Percentiles rank a stretch among this genome's conserved stretches.
Evolutionary conservation across 495 filamentous ascomycete genomes (phyloP).

Genomic region (Sordaria brevicollis): DNA sequence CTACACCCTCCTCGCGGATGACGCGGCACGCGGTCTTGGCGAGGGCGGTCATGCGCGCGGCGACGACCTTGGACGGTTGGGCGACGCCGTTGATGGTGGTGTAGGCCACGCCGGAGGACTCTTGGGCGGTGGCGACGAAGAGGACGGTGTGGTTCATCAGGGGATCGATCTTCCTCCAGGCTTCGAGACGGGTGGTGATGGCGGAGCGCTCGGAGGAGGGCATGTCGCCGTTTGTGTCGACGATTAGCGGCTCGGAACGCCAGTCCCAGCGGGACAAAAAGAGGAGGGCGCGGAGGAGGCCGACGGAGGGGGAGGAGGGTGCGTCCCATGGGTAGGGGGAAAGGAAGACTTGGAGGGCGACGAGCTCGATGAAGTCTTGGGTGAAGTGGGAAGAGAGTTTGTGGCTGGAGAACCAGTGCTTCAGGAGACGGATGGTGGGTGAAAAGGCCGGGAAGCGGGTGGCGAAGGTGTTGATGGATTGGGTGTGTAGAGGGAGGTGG

Average conservation of each 20-base stretch:
- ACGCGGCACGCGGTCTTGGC: slow-evolving; percentile 60
- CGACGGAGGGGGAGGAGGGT: slow-evolving; percentile 69
- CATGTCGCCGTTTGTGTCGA: slow-evolving; percentile 56
- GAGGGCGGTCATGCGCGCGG: slow-evolving; percentile 69
- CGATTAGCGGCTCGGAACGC: slow-evolving; percentile 67
- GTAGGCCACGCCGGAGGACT: slow-evolving; percentile 68
- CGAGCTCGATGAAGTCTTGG: slow-evolving; percentile 74
- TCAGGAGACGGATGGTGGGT: slow-evolving; percentile 75
- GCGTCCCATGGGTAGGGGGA: slow-evolving; percentile 70
- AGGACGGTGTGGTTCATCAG: slow-evolving; percentile 72
- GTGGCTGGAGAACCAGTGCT: slow-evolving; percentile 82
- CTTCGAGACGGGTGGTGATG: slow-evolving; percentile 62
- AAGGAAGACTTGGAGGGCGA: slow-evolving; percentile 66
- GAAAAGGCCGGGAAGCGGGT: slow-evolving; percentile 76
- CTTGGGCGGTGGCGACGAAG: slow-evolving; percentile 73
- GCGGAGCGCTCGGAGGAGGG: slow-evolving; percentile 43
- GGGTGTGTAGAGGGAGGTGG: slow-evolving; percentile 66
- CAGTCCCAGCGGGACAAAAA: slow-evolving; percentile 86
- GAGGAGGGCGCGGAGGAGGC: slow-evolving; percentile 67
- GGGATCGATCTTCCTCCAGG: slow-evolving; percentile 78
- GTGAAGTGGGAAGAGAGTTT: slow-evolving; percentile 65
- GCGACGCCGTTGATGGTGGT: slow-evolving; percentile 45
- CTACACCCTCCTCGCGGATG: slow-evolving; percentile 44
- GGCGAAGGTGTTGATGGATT: slow-evolving; percentile 65
- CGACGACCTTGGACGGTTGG: slow-evolving; percentile 67